phyloP scores from a whole-genome alignment of 495 filamentous ascomycete genomes.

The Lophiotrema nucula region DNA sequence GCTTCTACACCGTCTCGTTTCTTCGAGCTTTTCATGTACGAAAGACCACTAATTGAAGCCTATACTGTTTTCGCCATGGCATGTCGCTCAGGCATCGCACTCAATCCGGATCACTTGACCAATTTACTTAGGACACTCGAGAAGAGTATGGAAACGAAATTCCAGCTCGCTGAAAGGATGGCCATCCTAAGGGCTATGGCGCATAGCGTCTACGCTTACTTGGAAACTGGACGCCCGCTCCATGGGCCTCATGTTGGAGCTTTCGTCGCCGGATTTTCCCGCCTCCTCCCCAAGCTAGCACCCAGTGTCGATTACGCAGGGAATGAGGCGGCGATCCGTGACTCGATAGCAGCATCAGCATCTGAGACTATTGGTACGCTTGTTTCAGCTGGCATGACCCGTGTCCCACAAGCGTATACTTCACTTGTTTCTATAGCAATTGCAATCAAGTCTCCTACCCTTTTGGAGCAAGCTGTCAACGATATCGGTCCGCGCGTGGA shows the following conservation, averaged over 20 bases:
- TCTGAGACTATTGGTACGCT: constrained; percentile 9
- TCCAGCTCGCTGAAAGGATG: constrained; percentile 6
- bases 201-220: constrained; percentile 40
- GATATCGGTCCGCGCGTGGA: constrained; percentile 5
- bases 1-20: constrained; percentile 40
- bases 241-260: constrained; percentile 33
- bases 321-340: constrained; percentile 2
- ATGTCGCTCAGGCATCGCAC: constrained; percentile 44
- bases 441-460: neutral
- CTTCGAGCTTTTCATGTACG: constrained; percentile 47
- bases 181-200: constrained; percentile 35
- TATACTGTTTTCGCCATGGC: constrained; percentile 49
- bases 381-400: constrained; percentile 15
- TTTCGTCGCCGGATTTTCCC: constrained; percentile 31
- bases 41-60: constrained; percentile 46
- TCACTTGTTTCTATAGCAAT: constrained; percentile 14
- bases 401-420: neutral
- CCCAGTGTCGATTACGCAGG: neutral
- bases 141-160: neutral
- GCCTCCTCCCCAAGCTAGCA: constrained; percentile 13
- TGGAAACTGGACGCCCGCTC: constrained; percentile 41
- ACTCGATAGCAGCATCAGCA: constrained; percentile 11
- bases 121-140: constrained; percentile 8
- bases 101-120: constrained; percentile 30
- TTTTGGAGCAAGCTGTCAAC: neutral